These are phyloP conservation scores for Allium fistulosum DNA, from an alignment of 106 monocot species.

Conservation along the genomic window DNA sequence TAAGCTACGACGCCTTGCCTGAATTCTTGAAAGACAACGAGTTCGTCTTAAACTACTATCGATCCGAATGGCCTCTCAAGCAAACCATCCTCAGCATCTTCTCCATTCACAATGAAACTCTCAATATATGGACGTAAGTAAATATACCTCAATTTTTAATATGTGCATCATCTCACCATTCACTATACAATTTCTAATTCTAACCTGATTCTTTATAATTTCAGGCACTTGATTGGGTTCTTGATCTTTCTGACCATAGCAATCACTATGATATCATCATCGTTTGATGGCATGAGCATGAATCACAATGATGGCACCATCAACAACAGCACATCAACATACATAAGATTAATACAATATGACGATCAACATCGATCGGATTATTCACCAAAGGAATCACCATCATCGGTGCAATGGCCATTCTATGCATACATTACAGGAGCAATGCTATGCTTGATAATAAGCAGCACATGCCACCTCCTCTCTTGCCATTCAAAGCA, in stretches of 20 bases:
- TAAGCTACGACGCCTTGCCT: constrained; percentile 26
- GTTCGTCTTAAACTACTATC: constrained; percentile 35
- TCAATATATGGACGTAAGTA: constrained; percentile 48
- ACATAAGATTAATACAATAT: not conserved
- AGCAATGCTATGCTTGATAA: constrained; percentile 60
- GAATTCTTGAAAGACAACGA: constrained; percentile 46
- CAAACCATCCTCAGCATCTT: constrained; percentile 49
- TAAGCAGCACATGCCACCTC: constrained; percentile 60
- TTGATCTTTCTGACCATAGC: constrained; percentile 3
- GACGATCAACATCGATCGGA: not conserved
- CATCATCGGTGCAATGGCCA: constrained; percentile 21
- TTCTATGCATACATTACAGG: constrained; percentile 43
- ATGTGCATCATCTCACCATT: not conserved
- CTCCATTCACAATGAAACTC: constrained; percentile 49
- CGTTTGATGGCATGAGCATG: not conserved
- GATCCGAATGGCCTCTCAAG: constrained; percentile 45
- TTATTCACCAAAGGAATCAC: not conserved
- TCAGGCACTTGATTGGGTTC: constrained; percentile 10
- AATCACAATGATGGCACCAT: not conserved
- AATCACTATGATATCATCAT: constrained; percentile 20
- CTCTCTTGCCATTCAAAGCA: constrained; percentile 19
- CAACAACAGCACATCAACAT: not conserved
- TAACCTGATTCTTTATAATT: not conserved
- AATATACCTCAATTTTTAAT: not conserved
- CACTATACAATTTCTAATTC: not conserved